These are phyloP conservation scores for Wickerhamomyces ciferrii DNA, from an alignment of 805 yeast species.

Conservation along the genomic window DNA sequence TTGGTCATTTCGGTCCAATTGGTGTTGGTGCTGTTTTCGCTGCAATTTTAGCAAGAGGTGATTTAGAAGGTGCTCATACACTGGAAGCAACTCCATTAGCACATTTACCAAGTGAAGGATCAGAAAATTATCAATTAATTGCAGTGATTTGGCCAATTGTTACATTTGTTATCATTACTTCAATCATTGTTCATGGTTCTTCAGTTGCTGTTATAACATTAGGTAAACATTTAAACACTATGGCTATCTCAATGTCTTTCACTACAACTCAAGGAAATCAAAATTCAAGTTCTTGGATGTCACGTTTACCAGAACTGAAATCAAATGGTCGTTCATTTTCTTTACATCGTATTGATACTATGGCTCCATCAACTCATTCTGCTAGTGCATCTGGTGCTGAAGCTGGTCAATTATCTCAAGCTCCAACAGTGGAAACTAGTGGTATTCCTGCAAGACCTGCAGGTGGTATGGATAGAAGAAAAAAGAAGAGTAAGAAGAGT, in stretches of 20 bases:
- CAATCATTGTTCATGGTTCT: constrained; percentile 87
- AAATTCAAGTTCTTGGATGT: constrained; percentile 68
- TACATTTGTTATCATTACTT: constrained; percentile 72
- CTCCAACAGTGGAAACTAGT: constrained; percentile 51
- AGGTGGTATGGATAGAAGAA: constrained; percentile 63
- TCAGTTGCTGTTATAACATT: constrained; percentile 71
- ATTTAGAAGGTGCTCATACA: constrained; percentile 49
- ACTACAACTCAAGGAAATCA: constrained; percentile 58
- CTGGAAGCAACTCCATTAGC: constrained; percentile 53
- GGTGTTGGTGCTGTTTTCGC: constrained; percentile 94
- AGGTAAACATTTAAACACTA: constrained; percentile 85
- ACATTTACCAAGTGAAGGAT: constrained; percentile 37
- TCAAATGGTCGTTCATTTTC: constrained; percentile 69
- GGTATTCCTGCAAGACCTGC: constrained; percentile 66
- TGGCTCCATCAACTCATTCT: constrained; percentile 26
- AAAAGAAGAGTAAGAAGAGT: constrained; percentile 26
- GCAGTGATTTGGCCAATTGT: constrained; percentile 78
- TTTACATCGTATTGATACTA: constrained; percentile 76
- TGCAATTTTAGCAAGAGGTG: constrained; percentile 70
- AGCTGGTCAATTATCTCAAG: constrained; percentile 22
- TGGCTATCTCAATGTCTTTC: constrained; percentile 89
- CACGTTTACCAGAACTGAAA: constrained; percentile 68
- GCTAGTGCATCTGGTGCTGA: constrained; percentile 3
- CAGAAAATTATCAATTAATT: constrained; percentile 53
- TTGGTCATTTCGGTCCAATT: constrained; percentile 95